Percentiles rank a stretch among this genome's conserved stretches.
Evolutionary conservation across 345 rosid species (phyloP).

Genomic region (Acer negundo): DNA sequence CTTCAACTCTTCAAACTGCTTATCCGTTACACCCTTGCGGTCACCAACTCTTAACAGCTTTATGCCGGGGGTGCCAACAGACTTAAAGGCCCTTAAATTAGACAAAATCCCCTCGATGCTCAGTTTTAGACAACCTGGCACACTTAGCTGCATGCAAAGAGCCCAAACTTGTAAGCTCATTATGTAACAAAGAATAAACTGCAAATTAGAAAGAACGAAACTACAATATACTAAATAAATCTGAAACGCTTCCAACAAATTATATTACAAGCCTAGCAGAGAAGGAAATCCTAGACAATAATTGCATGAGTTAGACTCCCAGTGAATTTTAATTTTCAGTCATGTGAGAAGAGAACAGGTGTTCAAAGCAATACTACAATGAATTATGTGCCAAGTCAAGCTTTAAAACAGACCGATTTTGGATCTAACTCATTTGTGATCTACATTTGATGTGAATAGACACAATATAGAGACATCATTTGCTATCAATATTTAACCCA

Average conservation of each 20-base stretch:
- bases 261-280: neutral
- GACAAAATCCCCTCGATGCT: constrained; percentile 64
- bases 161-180: constrained; percentile 16
- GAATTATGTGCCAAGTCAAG: neutral
- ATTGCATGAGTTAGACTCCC: neutral
- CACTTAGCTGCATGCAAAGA: constrained; percentile 59
- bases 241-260: neutral
- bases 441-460: neutral
- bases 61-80: constrained; percentile 46
- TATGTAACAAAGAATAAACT: constrained; percentile 6
- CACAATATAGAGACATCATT: neutral
- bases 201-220: neutral
- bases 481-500: neutral
- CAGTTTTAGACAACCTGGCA: constrained; percentile 83
- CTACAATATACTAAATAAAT: neutral
- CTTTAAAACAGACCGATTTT: neutral
- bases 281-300: constrained; percentile 1
- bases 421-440: neutral
- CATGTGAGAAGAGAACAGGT: neutral
- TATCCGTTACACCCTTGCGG: constrained; percentile 60
- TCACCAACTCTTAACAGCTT: constrained; percentile 79
- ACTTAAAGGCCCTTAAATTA: constrained; percentile 58
- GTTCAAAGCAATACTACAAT: constrained; percentile 11
- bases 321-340: neutral
- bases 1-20: constrained; percentile 67